Percentiles rank a stretch among this genome's conserved stretches.
Conservation (phyloP, 2,329 filamentous ascomycete genomes). For the Neofusicoccum umdonicola region DNA sequence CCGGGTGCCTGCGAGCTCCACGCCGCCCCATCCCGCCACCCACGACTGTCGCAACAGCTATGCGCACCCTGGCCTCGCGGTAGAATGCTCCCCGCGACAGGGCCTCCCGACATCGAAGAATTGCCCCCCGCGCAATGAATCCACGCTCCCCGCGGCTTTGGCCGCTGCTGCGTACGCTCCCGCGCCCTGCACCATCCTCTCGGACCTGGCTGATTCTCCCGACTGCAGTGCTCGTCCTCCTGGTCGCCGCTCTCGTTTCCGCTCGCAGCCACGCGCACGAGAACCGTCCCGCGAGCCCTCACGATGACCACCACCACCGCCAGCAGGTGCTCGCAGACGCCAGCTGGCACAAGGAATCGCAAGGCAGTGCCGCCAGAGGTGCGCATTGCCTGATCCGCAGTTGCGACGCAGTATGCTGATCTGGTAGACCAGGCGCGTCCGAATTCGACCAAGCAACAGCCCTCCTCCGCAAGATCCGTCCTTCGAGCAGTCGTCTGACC, state of each 20-base stretch:
- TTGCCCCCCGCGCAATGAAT: conserved; percentile 15
- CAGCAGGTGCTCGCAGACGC: conserved; percentile 13
- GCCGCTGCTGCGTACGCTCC: conserved; percentile 17
- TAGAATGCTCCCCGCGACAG: conserved; percentile 1
- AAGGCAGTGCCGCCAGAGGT: not conserved
- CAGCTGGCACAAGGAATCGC: conserved; percentile 8
- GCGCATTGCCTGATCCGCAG: not conserved
- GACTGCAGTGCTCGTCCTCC: conserved; percentile 31
- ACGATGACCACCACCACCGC: not conserved
- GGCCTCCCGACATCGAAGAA: not conserved
- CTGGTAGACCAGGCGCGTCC: conserved; percentile 22
- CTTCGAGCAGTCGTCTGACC: conserved; percentile 40
- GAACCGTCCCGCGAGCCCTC: not conserved
- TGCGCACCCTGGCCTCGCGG: not conserved
- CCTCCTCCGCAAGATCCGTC: conserved; percentile 42
- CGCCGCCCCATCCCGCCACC: not conserved
- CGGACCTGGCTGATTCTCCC: not conserved
- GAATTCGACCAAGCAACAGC: conserved; percentile 39
- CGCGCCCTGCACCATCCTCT: not conserved
- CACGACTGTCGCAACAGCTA: conserved; percentile 4
- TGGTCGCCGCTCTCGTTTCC: conserved; percentile 28
- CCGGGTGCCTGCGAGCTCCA: not conserved
- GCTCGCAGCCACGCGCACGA: conserved; percentile 22
- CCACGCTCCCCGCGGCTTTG: conserved; percentile 12
- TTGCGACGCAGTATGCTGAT: not conserved